These are phyloP conservation scores for Pseudocercospora fijiensis DNA, from an alignment of 2,329 filamentous ascomycete species.

Conservation along the genomic window DNA sequence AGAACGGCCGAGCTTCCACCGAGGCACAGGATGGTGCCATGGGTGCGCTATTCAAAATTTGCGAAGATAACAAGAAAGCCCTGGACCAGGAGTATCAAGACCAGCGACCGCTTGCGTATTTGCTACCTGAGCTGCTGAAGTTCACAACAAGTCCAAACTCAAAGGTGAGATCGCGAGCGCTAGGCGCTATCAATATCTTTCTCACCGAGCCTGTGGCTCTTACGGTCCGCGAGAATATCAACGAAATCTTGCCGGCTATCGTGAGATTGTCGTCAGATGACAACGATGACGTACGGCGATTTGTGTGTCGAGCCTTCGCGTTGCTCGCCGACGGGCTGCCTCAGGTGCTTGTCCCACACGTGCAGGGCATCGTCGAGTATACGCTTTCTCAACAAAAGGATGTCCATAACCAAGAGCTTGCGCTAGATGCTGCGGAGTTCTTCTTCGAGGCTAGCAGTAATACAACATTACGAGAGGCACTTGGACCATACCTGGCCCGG, in stretches of 20 bases:
- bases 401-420: constrained; percentile 78
- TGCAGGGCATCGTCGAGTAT: constrained; percentile 85
- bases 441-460: constrained; percentile 94
- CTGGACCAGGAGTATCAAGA: constrained; percentile 86
- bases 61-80: constrained; percentile 87
- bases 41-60: constrained; percentile 89
- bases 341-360: constrained; percentile 85
- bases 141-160: constrained; percentile 75
- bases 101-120: constrained; percentile 79
- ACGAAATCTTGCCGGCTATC: constrained; percentile 76
- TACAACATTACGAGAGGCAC: constrained; percentile 69
- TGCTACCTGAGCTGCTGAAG: constrained; percentile 86
- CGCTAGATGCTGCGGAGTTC: constrained; percentile 93
- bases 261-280: constrained; percentile 77
- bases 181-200: constrained; percentile 89
- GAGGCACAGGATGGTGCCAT: constrained; percentile 90
- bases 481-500: constrained; percentile 75
- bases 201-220: constrained; percentile 70
- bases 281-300: constrained; percentile 78
- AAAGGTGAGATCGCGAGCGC: constrained; percentile 75
- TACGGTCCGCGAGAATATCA: constrained; percentile 76
- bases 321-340: constrained; percentile 87
- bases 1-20: constrained; percentile 63
- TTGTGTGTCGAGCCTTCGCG: constrained; percentile 91
- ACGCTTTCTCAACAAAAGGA: constrained; percentile 86